Conservation (phyloP, 2,329 filamentous ascomycete species). For the Venturia pyrina region DNA sequence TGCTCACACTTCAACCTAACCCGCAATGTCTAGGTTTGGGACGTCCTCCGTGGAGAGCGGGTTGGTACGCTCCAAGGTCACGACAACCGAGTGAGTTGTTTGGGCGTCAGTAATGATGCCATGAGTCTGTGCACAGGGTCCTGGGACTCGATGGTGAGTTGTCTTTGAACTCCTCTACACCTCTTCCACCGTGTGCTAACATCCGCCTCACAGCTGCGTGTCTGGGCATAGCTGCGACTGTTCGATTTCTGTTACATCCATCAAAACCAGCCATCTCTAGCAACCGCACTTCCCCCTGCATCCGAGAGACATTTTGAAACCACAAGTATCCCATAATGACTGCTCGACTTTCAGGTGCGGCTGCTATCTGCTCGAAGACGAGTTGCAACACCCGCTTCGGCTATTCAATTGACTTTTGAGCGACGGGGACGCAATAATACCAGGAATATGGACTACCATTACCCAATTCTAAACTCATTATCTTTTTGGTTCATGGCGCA, state of each 20-base stretch:
- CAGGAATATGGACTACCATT: constrained; percentile 1
- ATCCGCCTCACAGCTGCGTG: constrained; percentile 32
- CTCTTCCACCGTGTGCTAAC: constrained; percentile 3
- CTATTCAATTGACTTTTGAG: not conserved
- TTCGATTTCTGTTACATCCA: not conserved
- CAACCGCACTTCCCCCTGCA: not conserved
- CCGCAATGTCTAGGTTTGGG: constrained; percentile 68
- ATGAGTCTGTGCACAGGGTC: constrained; percentile 99
- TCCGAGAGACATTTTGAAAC: not conserved
- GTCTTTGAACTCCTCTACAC: constrained; percentile 11
- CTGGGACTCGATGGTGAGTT: constrained; percentile 93
- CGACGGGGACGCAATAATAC: not conserved
- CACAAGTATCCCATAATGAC: not conserved
- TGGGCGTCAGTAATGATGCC: constrained; percentile 97
- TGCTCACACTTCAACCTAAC: not conserved
- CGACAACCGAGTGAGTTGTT: constrained; percentile 96
- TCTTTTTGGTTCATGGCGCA: not conserved
- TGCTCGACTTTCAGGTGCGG: not conserved
- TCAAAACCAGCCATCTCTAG: not conserved
- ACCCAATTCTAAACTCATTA: not conserved
- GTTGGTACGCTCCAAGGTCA: constrained; percentile 94
- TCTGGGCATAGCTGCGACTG: constrained; percentile 37
- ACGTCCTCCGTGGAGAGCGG: constrained; percentile 91
- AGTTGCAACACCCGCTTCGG: not conserved
- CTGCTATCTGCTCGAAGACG: not conserved